A percentile compares a stretch with the other conserved stretches of the same genome.
Conservation (phyloP, 78 protist species). For the Emiliania huxleyi region DNA sequence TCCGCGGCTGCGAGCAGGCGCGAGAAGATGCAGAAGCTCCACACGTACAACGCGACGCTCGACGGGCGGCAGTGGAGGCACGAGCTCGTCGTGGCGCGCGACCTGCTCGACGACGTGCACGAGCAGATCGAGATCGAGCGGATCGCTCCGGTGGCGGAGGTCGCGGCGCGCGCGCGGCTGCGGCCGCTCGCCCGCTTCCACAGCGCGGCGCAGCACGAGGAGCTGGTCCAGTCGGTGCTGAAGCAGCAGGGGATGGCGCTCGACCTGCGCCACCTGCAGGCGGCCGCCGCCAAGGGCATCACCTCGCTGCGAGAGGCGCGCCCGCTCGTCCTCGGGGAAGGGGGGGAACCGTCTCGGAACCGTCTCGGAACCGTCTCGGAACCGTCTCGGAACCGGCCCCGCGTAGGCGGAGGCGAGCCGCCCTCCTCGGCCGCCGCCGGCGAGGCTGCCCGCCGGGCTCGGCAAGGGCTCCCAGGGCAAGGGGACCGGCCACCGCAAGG, state of each 20-base stretch:
- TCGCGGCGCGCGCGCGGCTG: background rate
- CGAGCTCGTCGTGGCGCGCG: background rate
- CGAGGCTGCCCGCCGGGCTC: too few species aligned
- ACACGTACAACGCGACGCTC: background rate
- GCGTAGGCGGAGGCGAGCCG: too few species aligned
- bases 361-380: too few species aligned
- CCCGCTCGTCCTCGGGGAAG: too few species aligned
- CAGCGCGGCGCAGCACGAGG: background rate
- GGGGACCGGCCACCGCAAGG: too few species aligned
- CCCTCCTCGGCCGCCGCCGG: too few species aligned
- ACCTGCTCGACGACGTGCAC: background rate
- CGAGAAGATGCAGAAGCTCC: background rate
- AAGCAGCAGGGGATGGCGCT: background rate
- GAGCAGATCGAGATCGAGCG: background rate
- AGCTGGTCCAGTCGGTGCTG: background rate
- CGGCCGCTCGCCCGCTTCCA: background rate
- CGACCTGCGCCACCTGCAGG: background rate
- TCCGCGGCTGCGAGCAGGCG: too few species aligned
- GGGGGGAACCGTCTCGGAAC: too few species aligned
- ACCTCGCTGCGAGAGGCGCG: background rate
- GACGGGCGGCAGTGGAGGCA: background rate
- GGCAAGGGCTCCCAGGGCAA: too few species aligned
- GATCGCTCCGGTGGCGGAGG: background rate
- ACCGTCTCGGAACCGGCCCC: too few species aligned
- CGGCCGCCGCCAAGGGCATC: background rate